Base-by-base conservation (phyloP, 768 basidiomycete species). In the Rhodosporidiobolus sp. region DNA sequence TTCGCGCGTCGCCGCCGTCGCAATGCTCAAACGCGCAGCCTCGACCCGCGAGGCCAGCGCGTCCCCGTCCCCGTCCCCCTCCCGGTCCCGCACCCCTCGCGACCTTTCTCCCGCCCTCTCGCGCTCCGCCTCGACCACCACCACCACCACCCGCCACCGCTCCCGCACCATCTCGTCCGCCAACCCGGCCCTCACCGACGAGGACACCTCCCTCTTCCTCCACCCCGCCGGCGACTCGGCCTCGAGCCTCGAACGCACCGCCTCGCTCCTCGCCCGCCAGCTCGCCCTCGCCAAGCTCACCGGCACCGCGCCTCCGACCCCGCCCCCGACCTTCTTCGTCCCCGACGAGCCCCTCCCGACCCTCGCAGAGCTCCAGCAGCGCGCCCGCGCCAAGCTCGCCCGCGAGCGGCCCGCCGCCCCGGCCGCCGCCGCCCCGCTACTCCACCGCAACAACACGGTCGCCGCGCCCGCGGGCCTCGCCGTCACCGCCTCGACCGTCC, bases 241-340 rank as follows among this genome's bases (percentile, higher is more conserved):
- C 0, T 38, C 64, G 38, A 20, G 45, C 30, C 75, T 76, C 60
- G 68, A 76, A 46, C 50, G 75, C 28, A 67, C 68, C n/a, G 69
- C 75, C 8, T 76, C 75, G 9, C 65, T 73, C 53, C 65, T 76
- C 46, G 77, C 77, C 0, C 69, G 77, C 26, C 57, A 69, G 35
- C 63, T 72, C n/a, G 77, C 77, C 24, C 69, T 78, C 65, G 73
- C 77, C 1, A 77, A 77, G 34, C 70, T 78, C 28, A 77, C 75
- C 26, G 77, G 77, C 26, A 69, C 70, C 19, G 60, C 67, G 0
- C 70, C 67, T 1, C 69, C 70, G 22, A 61, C 69, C 12, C 67
- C 67, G 5, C 70, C 69, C 24, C 67, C 59, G 1, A 49, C 53
- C 34, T 71, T 68, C 57, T 75, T 70, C 54, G 45, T 50, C 8